Base-by-base conservation (phyloP, 306 rosid species). In the Herpetospermum pedunculosum region DNA sequence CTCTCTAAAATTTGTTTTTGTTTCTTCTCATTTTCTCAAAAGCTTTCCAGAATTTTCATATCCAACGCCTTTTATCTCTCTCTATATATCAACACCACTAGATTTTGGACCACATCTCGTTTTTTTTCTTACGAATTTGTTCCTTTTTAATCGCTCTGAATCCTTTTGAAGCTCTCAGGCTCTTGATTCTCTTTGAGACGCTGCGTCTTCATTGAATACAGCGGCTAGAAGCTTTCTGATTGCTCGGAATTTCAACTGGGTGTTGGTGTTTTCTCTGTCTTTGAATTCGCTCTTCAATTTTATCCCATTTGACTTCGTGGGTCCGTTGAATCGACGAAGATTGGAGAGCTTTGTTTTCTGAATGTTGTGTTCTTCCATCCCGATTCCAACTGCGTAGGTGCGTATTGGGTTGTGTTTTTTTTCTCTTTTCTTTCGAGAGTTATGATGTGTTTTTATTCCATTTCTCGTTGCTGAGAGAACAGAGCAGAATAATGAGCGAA, bases 371-470 rank as follows among this genome's bases (percentile, higher is more conserved):
- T 52, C 74, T n/a, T 67, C 70, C 81, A 52, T 75, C 69, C 54
- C 50, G 48, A 80, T 58, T 40, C 64, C 28, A 57, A 72, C 6
- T 78, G 54, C 49, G 59, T 62, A 52, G 90, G 96, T 92, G 58
- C 87, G 92, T 74, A 52, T 19, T 65, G 70, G 30, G 11, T 76
- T 77, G 19, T 40, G 0, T 72, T 62, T 79, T 73, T 2, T 46
- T 5, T 30, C 10, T 12, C 6, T 47, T 26, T 8, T n/a, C 30
- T 50, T 3, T 29, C 64, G 48, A 19, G 48, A 72, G 29, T 21
- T 34, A n/a, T 48, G 18, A 16, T 50, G 32, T 32, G 32, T 60
- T 34, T 25, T 73, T 6, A 25, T 73, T 38, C 14, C 26, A 1
- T 70, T 49, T 46, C 52, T 25, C 3, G 57, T 47, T 46, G 55